Evolutionary conservation across 495 filamentous ascomycete genomes (phyloP), one percentile per base, ranked within the genome.

Genomic region (Apiosordaria backusii): DNA sequence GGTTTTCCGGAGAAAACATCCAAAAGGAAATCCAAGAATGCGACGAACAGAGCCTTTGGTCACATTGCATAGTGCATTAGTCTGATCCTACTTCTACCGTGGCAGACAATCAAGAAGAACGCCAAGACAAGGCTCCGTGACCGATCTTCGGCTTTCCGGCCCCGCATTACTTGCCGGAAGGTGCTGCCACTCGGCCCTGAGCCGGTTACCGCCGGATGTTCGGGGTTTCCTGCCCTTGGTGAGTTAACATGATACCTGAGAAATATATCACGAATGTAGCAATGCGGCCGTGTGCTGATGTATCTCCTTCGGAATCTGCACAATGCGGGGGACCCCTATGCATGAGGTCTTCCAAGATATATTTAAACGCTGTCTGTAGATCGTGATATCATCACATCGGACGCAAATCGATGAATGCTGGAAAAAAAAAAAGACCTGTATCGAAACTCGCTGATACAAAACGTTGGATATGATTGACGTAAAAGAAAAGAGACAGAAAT

Each of bases 21-120:
- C 0, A 55, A 55, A 13, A 21, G 19, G 53, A 24, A 21, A 55
- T 10, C 4, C n/a, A 55, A 21, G 4, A 55, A 55, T 21, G 5
- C 19, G 53, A 6, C 53, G n/a, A 21, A 55, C 19, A 55, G 5
- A 4, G 21, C 7, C 22, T 13, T 6, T 21, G n/a, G 22, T 55
- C 19, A 24, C 19, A 21, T 55, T 55, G 53, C 53, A 55, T 59
- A 26, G n/a, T 59, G 57, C 57, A 59, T 59, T 59, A 59, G 57
- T 59, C 10, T 18, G 15, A 59, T 25, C n/a, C 52, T 21, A 10
- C 4, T 5, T 18, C n/a, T 21, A 55, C 0, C 53, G 16, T n/a
- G 2, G 55, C 9, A 21, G 55, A 15, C 15, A 10, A 57, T 57
- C 53, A 18, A 18, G 26, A 4, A 13, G 3, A 59, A 10, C 26